A percentile compares a stretch with the other conserved stretches of the same genome.
These are phyloP conservation scores for Talaromyces stipitatus DNA, from an alignment of 495 filamentous ascomycete genomes.

Conservation along the genomic window DNA sequence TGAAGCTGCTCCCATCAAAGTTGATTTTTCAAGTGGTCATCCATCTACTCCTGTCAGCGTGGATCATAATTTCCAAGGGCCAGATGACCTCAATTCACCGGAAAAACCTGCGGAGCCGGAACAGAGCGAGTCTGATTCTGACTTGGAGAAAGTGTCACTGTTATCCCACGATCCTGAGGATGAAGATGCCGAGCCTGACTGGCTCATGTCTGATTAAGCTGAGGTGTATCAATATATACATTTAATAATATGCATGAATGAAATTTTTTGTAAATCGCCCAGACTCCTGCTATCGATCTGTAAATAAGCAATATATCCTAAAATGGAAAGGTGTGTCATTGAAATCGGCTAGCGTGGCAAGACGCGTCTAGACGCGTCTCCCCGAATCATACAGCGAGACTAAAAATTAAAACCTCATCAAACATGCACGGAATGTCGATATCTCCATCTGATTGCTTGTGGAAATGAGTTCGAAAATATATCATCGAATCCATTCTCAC, in stretches of 20 bases:
- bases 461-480: constrained; percentile 1
- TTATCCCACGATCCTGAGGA: constrained; percentile 60
- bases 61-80: constrained; percentile 14
- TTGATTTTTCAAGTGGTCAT: constrained; percentile 18
- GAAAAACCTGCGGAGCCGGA: constrained; percentile 3
- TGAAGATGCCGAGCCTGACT: constrained; percentile 60
- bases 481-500: not conserved
- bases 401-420: not conserved
- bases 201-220: constrained; percentile 37
- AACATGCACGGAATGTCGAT: not conserved
- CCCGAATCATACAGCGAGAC: not conserved
- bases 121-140: constrained; percentile 21
- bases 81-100: constrained; percentile 12
- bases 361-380: not conserved
- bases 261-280: not conserved
- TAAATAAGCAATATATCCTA: constrained; percentile 4
- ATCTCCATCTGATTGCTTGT: not conserved
- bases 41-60: constrained; percentile 20
- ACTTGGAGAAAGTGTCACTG: constrained; percentile 35
- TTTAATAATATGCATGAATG: not conserved
- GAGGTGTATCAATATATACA: not conserved
- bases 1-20: constrained; percentile 16
- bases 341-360: not conserved
- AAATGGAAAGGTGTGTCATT: not conserved
- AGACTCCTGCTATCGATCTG: too few relatives aligned